Percentiles rank a stretch among this genome's conserved stretches.
Evolutionary conservation across 352 stramenopile species (phyloP).

Genomic region (Phytophthora palmivora): DNA sequence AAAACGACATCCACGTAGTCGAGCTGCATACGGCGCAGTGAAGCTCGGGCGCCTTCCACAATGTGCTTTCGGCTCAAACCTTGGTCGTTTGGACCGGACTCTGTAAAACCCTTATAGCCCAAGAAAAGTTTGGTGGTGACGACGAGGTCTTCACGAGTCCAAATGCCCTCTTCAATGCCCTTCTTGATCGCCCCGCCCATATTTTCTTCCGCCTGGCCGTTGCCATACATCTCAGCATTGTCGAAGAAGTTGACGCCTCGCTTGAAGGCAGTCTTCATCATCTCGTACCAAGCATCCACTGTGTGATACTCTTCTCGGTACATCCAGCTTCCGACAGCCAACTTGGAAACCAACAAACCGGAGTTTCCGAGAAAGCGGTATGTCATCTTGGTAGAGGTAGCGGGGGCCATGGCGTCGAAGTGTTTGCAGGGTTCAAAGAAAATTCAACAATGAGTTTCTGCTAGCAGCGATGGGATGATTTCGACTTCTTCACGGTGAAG

Average conservation of each 20-base stretch:
- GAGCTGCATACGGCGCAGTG: slow-evolving; percentile 46
- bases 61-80: slow-evolving; percentile 56
- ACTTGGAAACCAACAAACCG: slow-evolving; percentile 49
- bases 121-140: slow-evolving; percentile 65
- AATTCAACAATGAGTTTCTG: slow-evolving; percentile 1
- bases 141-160: slow-evolving; percentile 60
- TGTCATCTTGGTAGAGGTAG: slow-evolving; percentile 38
- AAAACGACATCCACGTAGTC: slow-evolving; percentile 75
- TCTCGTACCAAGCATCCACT: slow-evolving; percentile 16
- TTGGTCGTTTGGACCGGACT: slow-evolving; percentile 34
- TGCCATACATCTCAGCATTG: slow-evolving; percentile 8
- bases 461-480: too few relatives aligned
- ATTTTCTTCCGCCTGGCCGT: slow-evolving; percentile 24
- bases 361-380: slow-evolving; percentile 53
- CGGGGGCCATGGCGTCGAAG: slow-evolving; percentile 1
- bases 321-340: slow-evolving; percentile 47
- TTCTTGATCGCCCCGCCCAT: slow-evolving; percentile 56
- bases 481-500: too few relatives aligned
- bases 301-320: slow-evolving; percentile 37
- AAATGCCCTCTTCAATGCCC: slow-evolving; percentile 42
- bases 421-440: not conserved
- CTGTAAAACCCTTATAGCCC: slow-evolving; percentile 30
- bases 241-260: slow-evolving; percentile 12
- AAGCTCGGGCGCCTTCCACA: slow-evolving; percentile 47
- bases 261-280: slow-evolving; percentile 7